Evolutionary conservation across 139 green algal species (phyloP), one percentile per base, ranked within the genome.

Genomic region (Zygnema cylindricum): DNA sequence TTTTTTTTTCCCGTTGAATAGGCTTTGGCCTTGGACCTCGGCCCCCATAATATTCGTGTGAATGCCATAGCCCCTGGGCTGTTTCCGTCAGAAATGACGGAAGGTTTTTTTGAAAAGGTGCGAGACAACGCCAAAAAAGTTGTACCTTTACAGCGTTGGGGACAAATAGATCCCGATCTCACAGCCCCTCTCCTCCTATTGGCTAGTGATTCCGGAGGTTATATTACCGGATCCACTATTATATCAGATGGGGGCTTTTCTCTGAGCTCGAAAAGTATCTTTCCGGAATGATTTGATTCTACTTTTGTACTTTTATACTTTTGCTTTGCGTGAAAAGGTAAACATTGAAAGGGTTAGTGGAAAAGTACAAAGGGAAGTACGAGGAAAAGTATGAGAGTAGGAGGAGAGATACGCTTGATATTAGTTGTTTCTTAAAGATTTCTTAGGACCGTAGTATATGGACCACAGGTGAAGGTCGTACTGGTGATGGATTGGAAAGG

Each of bases 51-150:
- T 22, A 82, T 87, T 30, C 81, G 81, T 40, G 40, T 3, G 69
- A 87, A 87, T 69, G 39, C 33, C 30, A 87, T 87, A 32, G 81
- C 81, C 1, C 81, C 81, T 1, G 81, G 81, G 25, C 73, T 87
- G 33, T 87, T 87, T 69, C 81, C 1, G 11, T 81, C 81, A 1
- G 81, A 87, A 0, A 87, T 87, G 3, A 87, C 43, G n/a, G 55
- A 73, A 32, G 78, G 33, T 30, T 76, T 73, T 30, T 73, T 25
- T 25, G 57, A 73, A 30, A 25, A 73, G 57, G 57, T 30, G 57
- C 57, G 30, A 73, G 30, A 25, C 57, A 73, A 73, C 57, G 57
- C 57, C 25, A 30, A 73, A 30, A 73, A 73, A 30, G 30, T 35
- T 73, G 57, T 73, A 30, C 76, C 76, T 1, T 38, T 83, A 41